Base-by-base conservation (phyloP, 106 monocot species). In the Allium fistulosum region DNA sequence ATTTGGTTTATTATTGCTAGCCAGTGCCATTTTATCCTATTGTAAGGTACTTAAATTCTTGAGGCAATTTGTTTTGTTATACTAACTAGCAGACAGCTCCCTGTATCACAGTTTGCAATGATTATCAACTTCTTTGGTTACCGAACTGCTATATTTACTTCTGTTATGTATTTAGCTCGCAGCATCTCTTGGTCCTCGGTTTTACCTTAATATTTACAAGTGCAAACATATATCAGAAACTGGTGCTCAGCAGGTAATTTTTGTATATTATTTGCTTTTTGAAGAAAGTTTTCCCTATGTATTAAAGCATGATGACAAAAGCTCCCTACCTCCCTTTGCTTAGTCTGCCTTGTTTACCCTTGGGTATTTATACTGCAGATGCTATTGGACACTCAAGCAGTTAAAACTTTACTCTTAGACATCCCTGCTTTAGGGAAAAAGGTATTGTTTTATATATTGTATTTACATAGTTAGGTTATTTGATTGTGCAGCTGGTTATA, bases 151-250 rank as follows among this genome's bases (percentile, higher is more conserved):
- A 22, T 22, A 22, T 22, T 22, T 22, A 22, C 22, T 22, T 22
- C 0, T 27, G 17, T 9, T 48, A 49, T 65, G 47, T 56, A 22
- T 22, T 22, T 83, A 99, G 97, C 72, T 93, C 10, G 97, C 92
- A 75, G 92, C 97, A 74, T 93, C 97, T 62, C 92, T 99, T 71
- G 92, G 97, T 22, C 97, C 97, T 73, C 86, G 97, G 8, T 93
- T 99, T 78, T 99, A 89, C 70, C 85, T 92, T 46, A 99, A 99
- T 70, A 90, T 93, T 69, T 99, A 80, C 62, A 99, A 87, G 70
- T 99, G 97, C 79, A 99, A 83, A 63, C 86, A 85, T 51, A 92
- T 99, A 77, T 99, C 97, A 60, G 97, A 99, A 85, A 99, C 97
- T 55, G 93, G 97, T 17, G 97, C 97, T 26, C 97, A 99, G 65